phyloP scores from a whole-genome alignment of 2,329 filamentous ascomycete species.

The Apiospora hydei region DNA sequence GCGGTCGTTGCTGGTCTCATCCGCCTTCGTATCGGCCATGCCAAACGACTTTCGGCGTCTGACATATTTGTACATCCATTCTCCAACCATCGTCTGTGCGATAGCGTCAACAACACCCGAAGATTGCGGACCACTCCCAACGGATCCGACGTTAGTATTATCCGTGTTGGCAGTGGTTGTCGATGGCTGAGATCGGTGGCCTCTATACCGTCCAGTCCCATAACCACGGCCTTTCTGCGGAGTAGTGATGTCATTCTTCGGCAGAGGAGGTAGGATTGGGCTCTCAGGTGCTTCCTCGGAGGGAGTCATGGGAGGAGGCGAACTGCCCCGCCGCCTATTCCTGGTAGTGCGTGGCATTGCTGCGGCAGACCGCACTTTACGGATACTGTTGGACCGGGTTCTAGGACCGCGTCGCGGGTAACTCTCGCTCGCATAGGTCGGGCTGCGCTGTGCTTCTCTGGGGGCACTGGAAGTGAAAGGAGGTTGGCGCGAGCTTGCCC shows the following conservation, averaged over 20 bases:
- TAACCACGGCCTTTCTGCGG: conserved; percentile 54
- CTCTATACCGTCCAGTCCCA: conserved; percentile 49
- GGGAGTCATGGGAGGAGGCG: conserved; percentile 70
- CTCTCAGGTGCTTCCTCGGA: conserved; percentile 74
- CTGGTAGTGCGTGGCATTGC: conserved; percentile 67
- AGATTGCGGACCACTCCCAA: conserved; percentile 54
- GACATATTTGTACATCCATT: conserved; percentile 95
- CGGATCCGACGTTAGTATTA: conserved; percentile 43
- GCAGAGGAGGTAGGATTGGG: conserved; percentile 75
- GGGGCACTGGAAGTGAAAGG: conserved; percentile 68
- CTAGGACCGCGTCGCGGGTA: conserved; percentile 61
- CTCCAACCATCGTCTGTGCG: conserved; percentile 97
- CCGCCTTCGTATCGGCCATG: conserved; percentile 71
- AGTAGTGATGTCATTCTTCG: conserved; percentile 74
- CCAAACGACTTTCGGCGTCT: conserved; percentile 90
- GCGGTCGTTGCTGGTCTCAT: conserved; percentile 77
- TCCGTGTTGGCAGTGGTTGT: conserved; percentile 61
- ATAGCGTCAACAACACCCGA: conserved; percentile 93
- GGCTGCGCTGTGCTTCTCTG: conserved; percentile 79
- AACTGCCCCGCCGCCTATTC: conserved; percentile 60
- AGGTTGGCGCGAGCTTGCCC: conserved; percentile 84
- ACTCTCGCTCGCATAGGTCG: conserved; percentile 60
- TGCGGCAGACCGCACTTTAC: conserved; percentile 86
- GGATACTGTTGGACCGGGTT: conserved; percentile 67
- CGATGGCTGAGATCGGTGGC: conserved; percentile 65